Conservation (phyloP, 306 rosid species). For the Neltuma alba region DNA sequence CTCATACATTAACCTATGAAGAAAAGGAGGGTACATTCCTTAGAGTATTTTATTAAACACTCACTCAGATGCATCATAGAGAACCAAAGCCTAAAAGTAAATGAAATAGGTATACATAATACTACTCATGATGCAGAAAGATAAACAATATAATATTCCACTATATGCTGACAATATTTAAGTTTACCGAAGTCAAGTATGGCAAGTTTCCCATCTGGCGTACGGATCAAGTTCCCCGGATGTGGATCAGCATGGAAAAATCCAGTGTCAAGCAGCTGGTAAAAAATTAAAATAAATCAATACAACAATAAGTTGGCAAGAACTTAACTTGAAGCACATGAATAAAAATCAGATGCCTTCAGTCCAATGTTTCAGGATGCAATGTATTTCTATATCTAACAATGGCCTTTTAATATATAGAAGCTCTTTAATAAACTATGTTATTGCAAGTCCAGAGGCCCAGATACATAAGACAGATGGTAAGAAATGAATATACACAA, state of each 20-base stretch:
- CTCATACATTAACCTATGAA: background rate
- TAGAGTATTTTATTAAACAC: constrained; percentile 2
- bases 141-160: constrained; percentile 31
- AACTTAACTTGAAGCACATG: constrained; percentile 8
- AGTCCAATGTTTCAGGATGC: constrained; percentile 20
- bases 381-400: constrained; percentile 18
- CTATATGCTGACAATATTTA: constrained; percentile 34
- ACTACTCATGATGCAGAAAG: constrained; percentile 13
- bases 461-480: constrained; percentile 13
- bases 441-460: background rate
- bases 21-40: background rate
- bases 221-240: constrained; percentile 98
- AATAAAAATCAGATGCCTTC: constrained; percentile 11
- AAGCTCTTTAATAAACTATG: background rate
- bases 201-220: constrained; percentile 97
- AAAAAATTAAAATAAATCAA: constrained; percentile 37
- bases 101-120: background rate
- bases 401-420: background rate
- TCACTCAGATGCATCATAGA: constrained; percentile 13
- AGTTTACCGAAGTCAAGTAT: constrained; percentile 95
- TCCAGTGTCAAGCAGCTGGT: constrained; percentile 95
- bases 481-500: constrained; percentile 18
- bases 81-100: constrained; percentile 1
- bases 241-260: constrained; percentile 99
- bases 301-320: constrained; percentile 7